Base-by-base conservation (phyloP, 176 grass and related monocot species). In the Neostapfia colusana region DNA sequence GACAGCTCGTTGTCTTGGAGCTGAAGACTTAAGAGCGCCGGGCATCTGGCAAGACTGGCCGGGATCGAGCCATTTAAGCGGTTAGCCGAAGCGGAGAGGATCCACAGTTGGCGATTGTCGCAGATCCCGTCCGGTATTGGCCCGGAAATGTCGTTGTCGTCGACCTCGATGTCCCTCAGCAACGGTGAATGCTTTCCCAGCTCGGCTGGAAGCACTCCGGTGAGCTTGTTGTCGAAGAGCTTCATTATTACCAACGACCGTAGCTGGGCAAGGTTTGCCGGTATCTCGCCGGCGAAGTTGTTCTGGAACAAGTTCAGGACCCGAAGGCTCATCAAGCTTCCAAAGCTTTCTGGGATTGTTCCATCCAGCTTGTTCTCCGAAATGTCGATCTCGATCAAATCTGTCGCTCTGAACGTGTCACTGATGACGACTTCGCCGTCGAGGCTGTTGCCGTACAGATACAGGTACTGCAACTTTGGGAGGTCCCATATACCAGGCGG, bases 101-200 rank as follows among this genome's bases (percentile, higher is more conserved):
- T 50, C 39, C 23, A 82, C 57, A 94, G 23, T 41, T 6, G 7
- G 0, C 49, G 14, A 31, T 70, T 45, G 8, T 77, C 10, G 74
- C 95, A 98, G 39, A 98, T 68, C 0, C 86, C 83, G 16, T 12
- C 73, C 10, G 95, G 95, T 53, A 98, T 68, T 21, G 83, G 82
- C 6, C 95, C 95, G 3, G 87, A 80, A 1, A 98, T 63, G 40
- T 70, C 20, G 87, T 98, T 98, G 45, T 17, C 4, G 28, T 72
- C 61, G 37, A 92, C 83, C 85, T 98, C 53, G 20, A 98, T 21
- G 9, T 92, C 88, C 60, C 82, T 74, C 4, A 98, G 70, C 21
- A 23, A 1, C 7, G 79, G 85, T 34, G 83, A 92, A 49, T 86
- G 2, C 75, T 85, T 84, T 0, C 95, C 95, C 51, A 98, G 65